phyloP scores from a whole-genome alignment of 768 basidiomycete species.

The Podaxis rugospora region DNA sequence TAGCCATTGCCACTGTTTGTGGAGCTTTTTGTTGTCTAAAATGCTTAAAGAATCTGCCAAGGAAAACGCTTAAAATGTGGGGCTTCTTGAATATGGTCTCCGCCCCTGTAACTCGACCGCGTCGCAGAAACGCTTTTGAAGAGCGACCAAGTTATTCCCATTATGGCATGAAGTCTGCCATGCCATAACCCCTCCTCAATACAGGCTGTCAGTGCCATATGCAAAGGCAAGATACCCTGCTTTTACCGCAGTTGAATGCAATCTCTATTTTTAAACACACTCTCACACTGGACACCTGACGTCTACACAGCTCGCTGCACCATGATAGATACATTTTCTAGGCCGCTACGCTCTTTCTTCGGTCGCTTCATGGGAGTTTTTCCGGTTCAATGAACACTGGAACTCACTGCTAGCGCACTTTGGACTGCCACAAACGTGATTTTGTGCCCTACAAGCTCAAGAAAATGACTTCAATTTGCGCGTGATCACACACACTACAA shows the following conservation, averaged over 20 bases:
- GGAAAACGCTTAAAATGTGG: neutral
- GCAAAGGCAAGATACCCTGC: neutral
- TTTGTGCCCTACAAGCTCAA: neutral
- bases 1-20: neutral
- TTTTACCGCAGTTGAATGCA: slow-evolving; percentile 1
- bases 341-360: neutral
- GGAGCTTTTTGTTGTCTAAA: neutral
- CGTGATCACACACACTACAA: neutral
- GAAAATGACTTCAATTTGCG: neutral
- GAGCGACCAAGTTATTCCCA: neutral
- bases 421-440: neutral
- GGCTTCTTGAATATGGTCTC: neutral
- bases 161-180: neutral
- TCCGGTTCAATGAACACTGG: neutral
- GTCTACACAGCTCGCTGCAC: neutral
- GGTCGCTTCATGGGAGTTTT: neutral
- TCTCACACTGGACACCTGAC: slow-evolving; percentile 1
- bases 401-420: neutral
- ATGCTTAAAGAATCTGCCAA: neutral
- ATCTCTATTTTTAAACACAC: neutral
- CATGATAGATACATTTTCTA: neutral
- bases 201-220: neutral
- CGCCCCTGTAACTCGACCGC: neutral
- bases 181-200: neutral
- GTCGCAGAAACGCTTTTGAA: neutral